These are phyloP conservation scores for Aspergillus puulaauensis DNA, from an alignment of 2,329 filamentous ascomycete species.

Conservation along the genomic window DNA sequence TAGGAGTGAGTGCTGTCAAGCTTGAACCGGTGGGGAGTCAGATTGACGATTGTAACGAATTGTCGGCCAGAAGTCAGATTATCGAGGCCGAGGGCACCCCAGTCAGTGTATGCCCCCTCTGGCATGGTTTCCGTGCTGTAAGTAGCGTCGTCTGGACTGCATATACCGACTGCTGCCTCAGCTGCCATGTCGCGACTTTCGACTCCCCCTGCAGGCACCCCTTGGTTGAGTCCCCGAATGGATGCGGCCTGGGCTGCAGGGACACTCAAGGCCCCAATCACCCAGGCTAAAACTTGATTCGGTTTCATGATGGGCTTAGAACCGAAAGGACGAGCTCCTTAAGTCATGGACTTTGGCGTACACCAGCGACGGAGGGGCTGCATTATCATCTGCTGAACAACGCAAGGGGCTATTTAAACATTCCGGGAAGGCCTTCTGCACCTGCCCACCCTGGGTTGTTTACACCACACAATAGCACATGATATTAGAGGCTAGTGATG, in stretches of 20 bases:
- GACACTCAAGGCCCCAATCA: neutral
- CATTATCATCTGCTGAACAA: neutral
- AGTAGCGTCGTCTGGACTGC: constrained; percentile 1
- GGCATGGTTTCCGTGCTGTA: constrained; percentile 10
- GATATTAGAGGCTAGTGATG: neutral
- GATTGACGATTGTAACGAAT: constrained; percentile 10
- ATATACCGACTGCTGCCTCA: neutral
- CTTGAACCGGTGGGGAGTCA: constrained; percentile 9
- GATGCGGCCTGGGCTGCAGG: neutral
- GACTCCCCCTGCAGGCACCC: too few relatives aligned
- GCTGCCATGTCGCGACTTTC: neutral
- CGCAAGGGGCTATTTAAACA: neutral
- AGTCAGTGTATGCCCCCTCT: constrained; percentile 8
- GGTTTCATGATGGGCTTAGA: neutral
- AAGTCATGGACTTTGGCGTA: neutral
- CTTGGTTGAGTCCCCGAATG: neutral
- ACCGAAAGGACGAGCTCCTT: neutral
- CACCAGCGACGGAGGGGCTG: neutral
- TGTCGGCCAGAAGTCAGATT: constrained; percentile 2
- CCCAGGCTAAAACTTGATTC: neutral
- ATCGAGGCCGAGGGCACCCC: constrained; percentile 3
- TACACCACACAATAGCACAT: neutral
- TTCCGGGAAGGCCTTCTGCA: too few relatives aligned
- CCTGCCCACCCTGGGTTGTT: neutral
- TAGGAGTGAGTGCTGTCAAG: constrained; percentile 8